These are phyloP conservation scores for Trichoderma sp. DNA, from an alignment of 2,329 filamentous ascomycete species.

Conservation along the genomic window DNA sequence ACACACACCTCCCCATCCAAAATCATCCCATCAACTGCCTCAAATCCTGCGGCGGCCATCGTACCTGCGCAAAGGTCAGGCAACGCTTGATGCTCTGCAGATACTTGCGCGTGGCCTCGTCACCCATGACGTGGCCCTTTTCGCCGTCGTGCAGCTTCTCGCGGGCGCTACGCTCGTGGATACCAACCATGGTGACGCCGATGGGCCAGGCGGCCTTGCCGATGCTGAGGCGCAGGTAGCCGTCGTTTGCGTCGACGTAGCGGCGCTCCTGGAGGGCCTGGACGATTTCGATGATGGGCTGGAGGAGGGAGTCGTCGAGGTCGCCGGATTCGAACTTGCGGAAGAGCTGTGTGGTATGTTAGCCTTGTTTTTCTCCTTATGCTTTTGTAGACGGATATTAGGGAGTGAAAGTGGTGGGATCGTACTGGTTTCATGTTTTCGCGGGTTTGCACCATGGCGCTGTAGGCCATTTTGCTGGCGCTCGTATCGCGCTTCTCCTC, in stretches of 20 bases:
- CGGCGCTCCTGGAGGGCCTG: conserved; percentile 82
- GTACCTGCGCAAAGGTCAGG: conserved; percentile 91
- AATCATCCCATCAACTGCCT: conserved; percentile 82
- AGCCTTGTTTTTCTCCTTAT: neutral
- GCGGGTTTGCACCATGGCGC: conserved; percentile 80
- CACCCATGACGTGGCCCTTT: conserved; percentile 93
- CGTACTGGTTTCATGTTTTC: conserved; percentile 77
- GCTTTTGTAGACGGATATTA: neutral
- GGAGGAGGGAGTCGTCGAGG: conserved; percentile 73
- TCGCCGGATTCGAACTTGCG: conserved; percentile 81
- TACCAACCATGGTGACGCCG: conserved; percentile 99
- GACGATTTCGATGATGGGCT: conserved; percentile 87
- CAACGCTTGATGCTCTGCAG: conserved; percentile 97
- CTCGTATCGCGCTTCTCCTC: conserved; percentile 62
- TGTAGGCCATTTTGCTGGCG: conserved; percentile 76
- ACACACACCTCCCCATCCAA: neutral
- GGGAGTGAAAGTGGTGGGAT: neutral
- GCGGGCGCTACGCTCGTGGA: conserved; percentile 91
- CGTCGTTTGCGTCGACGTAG: conserved; percentile 96
- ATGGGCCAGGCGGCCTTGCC: conserved; percentile 98
- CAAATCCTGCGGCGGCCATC: conserved; percentile 91
- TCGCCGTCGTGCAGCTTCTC: conserved; percentile 90
- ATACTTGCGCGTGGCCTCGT: conserved; percentile 93
- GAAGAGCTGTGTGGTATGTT: conserved; percentile 57
- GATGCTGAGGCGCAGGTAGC: conserved; percentile 88